These are phyloP conservation scores for Davidsoniella eucalypti DNA, from an alignment of 2,329 filamentous ascomycete species.

Conservation along the genomic window DNA sequence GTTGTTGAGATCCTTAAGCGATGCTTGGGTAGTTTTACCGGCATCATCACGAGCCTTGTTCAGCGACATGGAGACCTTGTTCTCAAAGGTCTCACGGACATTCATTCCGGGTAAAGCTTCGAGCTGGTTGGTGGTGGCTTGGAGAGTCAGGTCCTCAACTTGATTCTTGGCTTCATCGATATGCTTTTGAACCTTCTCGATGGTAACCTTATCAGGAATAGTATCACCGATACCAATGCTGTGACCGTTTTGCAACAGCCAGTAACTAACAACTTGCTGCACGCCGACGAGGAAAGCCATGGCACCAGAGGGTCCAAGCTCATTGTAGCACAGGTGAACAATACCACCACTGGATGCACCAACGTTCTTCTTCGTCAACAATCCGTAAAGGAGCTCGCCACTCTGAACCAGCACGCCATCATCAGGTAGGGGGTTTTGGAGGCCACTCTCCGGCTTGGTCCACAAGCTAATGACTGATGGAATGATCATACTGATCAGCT, in stretches of 20 bases:
- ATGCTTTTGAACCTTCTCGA: constrained; percentile 65
- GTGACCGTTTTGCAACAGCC: constrained; percentile 90
- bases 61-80: constrained; percentile 82
- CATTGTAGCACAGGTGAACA: constrained; percentile 91
- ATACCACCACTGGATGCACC: constrained; percentile 83
- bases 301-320: constrained; percentile 68
- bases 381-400: constrained; percentile 77
- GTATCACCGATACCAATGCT: constrained; percentile 98
- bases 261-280: constrained; percentile 91
- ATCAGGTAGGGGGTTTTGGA: constrained; percentile 51
- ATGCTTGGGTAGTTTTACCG: constrained; percentile 79
- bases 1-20: constrained; percentile 90
- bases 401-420: constrained; percentile 69
- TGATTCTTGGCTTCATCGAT: constrained; percentile 69
- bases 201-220: constrained; percentile 74
- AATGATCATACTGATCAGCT: constrained; percentile 87
- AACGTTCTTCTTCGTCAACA: constrained; percentile 85
- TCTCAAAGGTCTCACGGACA: constrained; percentile 94
- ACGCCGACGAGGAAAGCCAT: constrained; percentile 94
- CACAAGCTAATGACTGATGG: constrained; percentile 72
- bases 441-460: constrained; percentile 42
- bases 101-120: constrained; percentile 98
- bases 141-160: constrained; percentile 56
- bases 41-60: constrained; percentile 95
- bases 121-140: constrained; percentile 71